A percentile compares a stretch with the other conserved stretches of the same genome.
Evolutionary conservation across 2,329 filamentous ascomycete genomes (phyloP).

Genomic region (Simplicillium sp.): DNA sequence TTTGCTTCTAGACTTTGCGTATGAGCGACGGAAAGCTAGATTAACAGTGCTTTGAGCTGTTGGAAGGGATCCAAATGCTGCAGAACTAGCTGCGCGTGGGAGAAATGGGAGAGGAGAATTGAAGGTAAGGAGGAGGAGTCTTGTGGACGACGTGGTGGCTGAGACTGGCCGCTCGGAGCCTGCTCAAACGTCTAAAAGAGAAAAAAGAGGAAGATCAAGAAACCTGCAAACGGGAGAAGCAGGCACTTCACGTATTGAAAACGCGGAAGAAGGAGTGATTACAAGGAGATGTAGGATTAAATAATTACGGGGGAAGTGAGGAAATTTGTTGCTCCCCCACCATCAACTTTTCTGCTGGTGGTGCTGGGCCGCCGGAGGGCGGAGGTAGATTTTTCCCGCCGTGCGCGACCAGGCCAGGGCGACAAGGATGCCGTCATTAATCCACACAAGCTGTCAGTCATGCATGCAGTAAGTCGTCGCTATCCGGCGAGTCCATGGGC

Average conservation of each 20-base stretch:
- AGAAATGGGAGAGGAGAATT: constrained; percentile 43
- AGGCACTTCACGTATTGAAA: constrained; percentile 10
- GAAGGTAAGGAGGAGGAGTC: constrained; percentile 29
- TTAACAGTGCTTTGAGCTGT: constrained; percentile 41
- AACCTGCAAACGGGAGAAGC: neutral
- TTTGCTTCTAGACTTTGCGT: constrained; percentile 56
- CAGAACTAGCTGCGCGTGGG: constrained; percentile 59
- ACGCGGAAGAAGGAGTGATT: constrained; percentile 3
- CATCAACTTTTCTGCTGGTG: too few relatives aligned
- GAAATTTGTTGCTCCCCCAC: too few relatives aligned
- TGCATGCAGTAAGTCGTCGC: too few relatives aligned
- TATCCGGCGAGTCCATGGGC: too few relatives aligned
- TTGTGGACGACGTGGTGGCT: constrained; percentile 31
- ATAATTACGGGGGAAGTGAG: neutral
- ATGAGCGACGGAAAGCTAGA: constrained; percentile 42
- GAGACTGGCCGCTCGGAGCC: constrained; percentile 32
- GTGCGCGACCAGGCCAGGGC: too few relatives aligned
- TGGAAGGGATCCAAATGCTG: constrained; percentile 41
- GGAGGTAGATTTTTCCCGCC: too few relatives aligned
- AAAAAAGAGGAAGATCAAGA: constrained; percentile 2
- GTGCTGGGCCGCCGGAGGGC: too few relatives aligned
- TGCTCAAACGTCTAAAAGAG: constrained; percentile 14
- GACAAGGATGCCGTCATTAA: too few relatives aligned
- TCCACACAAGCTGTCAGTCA: too few relatives aligned
- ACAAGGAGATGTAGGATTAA: constrained; percentile 5